phyloP scores from a whole-genome alignment of 176 grass and related monocot species.

The Panicum miliaceum region DNA sequence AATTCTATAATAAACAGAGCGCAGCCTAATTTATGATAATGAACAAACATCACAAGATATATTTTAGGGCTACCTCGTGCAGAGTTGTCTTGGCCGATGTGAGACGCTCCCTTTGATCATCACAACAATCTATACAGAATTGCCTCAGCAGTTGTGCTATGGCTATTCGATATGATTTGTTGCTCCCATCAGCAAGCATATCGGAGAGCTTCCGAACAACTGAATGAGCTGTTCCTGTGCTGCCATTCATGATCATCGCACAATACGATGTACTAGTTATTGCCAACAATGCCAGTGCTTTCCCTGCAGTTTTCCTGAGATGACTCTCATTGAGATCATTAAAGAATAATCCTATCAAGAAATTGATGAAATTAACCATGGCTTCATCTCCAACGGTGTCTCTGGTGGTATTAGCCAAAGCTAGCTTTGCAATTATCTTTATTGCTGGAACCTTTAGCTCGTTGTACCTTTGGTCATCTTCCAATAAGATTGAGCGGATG shows the following conservation, averaged over 20 bases:
- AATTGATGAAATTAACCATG: not conserved
- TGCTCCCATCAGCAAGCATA: not conserved
- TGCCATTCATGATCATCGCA: not conserved
- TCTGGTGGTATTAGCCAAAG: not conserved
- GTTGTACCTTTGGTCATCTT: not conserved
- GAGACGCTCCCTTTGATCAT: not conserved
- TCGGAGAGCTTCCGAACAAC: not conserved
- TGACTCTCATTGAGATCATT: not conserved
- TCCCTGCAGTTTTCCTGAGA: not conserved
- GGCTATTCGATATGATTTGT: not conserved
- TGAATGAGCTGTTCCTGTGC: not conserved
- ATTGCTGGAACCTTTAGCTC: slow-evolving; percentile 30
- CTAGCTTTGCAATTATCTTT: slow-evolving; percentile 13
- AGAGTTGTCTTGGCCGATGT: not conserved
- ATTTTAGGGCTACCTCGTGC: not conserved
- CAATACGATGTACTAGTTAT: not conserved
- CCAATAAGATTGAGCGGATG: slow-evolving; percentile 3
- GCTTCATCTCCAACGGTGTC: not conserved
- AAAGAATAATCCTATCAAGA: not conserved
- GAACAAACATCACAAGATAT: not conserved
- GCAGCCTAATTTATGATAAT: not conserved
- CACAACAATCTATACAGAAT: not conserved
- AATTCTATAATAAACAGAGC: too few species aligned
- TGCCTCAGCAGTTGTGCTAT: slow-evolving; percentile 15
- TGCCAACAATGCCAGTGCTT: not conserved